These are phyloP conservation scores for Globisporangium echinulatum DNA, from an alignment of 352 stramenopile species.

Conservation along the genomic window DNA sequence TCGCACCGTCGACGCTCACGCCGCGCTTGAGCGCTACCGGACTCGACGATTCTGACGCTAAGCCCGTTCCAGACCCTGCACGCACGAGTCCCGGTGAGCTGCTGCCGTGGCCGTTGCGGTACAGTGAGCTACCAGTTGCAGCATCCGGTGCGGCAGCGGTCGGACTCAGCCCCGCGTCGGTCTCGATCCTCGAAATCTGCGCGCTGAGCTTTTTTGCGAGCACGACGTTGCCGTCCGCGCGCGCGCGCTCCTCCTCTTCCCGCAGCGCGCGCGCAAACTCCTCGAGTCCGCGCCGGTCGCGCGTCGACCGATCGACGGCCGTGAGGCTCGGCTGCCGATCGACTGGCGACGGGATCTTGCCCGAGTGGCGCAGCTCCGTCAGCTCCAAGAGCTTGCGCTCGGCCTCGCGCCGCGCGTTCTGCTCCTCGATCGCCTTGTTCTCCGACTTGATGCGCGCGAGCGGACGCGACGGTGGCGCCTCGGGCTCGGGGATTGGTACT, in stretches of 20 bases:
- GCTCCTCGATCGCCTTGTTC: constrained; percentile 61
- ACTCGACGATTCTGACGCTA: background rate
- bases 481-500: constrained; percentile 17
- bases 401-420: constrained; percentile 67
- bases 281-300: constrained; percentile 68
- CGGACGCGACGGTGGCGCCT: constrained; percentile 21
- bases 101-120: constrained; percentile 25
- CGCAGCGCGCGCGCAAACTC: constrained; percentile 72
- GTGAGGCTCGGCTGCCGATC: constrained; percentile 52
- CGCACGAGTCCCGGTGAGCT: constrained; percentile 16
- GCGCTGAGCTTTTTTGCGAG: constrained; percentile 76
- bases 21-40: constrained; percentile 29
- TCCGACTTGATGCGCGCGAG: constrained; percentile 32
- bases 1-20: constrained; percentile 21
- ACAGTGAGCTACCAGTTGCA: constrained; percentile 14
- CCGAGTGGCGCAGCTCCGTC: constrained; percentile 61
- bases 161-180: constrained; percentile 24
- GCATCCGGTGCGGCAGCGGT: constrained; percentile 13
- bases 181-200: constrained; percentile 68
- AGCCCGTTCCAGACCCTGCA: constrained; percentile 4
- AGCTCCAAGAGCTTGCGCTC: constrained; percentile 81
- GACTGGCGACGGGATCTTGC: constrained; percentile 40
- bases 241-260: constrained; percentile 75
- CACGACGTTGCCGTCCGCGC: constrained; percentile 64
- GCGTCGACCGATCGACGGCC: constrained; percentile 49